Percentiles rank a stretch among this genome's conserved stretches.
These are phyloP conservation scores for Calocera cornea DNA, from an alignment of 768 basidiomycete genomes.

Conservation along the genomic window DNA sequence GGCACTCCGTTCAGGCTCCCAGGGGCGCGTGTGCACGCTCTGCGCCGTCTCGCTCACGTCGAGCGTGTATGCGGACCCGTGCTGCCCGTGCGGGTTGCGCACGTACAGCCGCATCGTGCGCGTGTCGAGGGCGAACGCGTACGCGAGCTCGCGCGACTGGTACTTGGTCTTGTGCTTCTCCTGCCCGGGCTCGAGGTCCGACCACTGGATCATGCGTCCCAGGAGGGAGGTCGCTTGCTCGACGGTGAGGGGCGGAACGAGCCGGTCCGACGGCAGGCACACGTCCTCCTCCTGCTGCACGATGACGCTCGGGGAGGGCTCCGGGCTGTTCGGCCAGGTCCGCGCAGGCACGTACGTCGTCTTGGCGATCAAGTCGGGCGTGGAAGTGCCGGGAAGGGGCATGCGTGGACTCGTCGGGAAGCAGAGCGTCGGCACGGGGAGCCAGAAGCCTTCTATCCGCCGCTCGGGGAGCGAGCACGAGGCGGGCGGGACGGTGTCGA, in stretches of 20 bases:
- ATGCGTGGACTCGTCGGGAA: not conserved
- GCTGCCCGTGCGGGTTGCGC: not conserved
- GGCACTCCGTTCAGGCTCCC: not conserved
- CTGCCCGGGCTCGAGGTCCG: slow-evolving; percentile 1
- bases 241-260: not conserved
- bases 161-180: not conserved
- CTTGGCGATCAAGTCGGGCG: not conserved
- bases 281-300: not conserved
- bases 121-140: not conserved
- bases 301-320: not conserved
- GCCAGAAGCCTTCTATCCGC: not conserved
- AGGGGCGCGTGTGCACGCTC: not conserved
- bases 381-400: not conserved
- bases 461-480: not conserved
- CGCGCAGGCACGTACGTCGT: not conserved
- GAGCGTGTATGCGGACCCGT: not conserved
- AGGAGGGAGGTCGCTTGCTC: slow-evolving; percentile 1
- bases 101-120: not conserved
- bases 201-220: not conserved
- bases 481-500: not conserved
- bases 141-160: not conserved
- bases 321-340: not conserved
- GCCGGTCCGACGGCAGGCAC: not conserved
- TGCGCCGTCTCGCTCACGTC: not conserved
- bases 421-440: not conserved